Conservation (phyloP, 345 rosid species). For the Brassica juncea region DNA sequence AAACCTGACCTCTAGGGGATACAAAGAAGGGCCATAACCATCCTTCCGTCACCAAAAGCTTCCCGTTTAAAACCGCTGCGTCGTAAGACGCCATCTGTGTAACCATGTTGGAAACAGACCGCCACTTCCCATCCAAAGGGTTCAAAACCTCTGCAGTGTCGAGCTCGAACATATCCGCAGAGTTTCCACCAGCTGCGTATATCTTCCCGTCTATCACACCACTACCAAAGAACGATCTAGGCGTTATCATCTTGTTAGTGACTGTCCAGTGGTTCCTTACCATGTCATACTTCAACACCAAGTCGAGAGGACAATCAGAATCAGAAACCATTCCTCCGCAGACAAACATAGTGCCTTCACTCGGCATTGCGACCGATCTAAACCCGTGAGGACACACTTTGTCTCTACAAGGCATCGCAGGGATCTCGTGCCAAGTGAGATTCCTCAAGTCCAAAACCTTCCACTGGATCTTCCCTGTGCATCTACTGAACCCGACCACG, state of each 20-base stretch:
- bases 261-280: constrained; percentile 82
- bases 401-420: constrained; percentile 81
- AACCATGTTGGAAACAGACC: constrained; percentile 61
- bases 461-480: constrained; percentile 81
- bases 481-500: constrained; percentile 70
- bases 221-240: constrained; percentile 77
- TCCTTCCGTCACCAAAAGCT: constrained; percentile 84
- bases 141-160: constrained; percentile 75
- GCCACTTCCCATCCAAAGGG: constrained; percentile 69
- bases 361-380: constrained; percentile 64
- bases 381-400: constrained; percentile 79
- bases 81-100: constrained; percentile 81
- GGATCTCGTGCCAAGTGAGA: constrained; percentile 80
- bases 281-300: constrained; percentile 79
- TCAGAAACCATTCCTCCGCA: constrained; percentile 89
- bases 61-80: constrained; percentile 77
- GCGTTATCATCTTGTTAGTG: constrained; percentile 57
- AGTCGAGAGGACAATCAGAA: constrained; percentile 72
- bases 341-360: constrained; percentile 64
- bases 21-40: constrained; percentile 93
- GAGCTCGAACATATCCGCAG: constrained; percentile 67
- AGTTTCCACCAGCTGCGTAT: constrained; percentile 85
- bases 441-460: constrained; percentile 72
- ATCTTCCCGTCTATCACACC: constrained; percentile 73
- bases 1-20: constrained; percentile 86